These are phyloP conservation scores for Penicillium nordicum DNA, from an alignment of 2,329 filamentous ascomycete genomes.

Conservation along the genomic window DNA sequence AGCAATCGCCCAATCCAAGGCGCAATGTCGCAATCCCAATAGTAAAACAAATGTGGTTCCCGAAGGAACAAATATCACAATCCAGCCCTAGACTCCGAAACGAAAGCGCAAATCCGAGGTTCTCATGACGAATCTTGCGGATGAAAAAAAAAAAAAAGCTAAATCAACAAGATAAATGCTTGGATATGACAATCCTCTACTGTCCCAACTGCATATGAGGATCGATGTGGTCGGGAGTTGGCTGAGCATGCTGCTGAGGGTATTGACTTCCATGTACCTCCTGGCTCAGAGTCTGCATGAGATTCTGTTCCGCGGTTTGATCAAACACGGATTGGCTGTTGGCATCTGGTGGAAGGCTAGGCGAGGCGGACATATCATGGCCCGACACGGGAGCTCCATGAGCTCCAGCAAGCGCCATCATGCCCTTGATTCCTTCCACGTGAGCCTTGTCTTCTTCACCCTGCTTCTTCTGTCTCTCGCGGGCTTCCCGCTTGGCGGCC, in stretches of 20 bases:
- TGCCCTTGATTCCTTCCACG: slow-evolving; percentile 47
- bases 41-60: slow-evolving; percentile 8
- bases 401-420: slow-evolving; percentile 47
- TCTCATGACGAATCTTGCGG: background rate
- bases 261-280: slow-evolving; percentile 41
- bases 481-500: slow-evolving; percentile 49
- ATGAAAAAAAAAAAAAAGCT: background rate
- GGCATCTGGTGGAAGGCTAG: slow-evolving; percentile 33
- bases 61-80: slow-evolving; percentile 11
- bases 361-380: slow-evolving; percentile 40
- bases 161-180: background rate
- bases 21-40: slow-evolving; percentile 5
- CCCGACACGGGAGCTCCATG: slow-evolving; percentile 35
- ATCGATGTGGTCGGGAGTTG: slow-evolving; percentile 30
- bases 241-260: slow-evolving; percentile 29
- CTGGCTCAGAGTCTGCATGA: slow-evolving; percentile 45
- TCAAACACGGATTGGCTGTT: slow-evolving; percentile 34
- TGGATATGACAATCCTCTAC: slow-evolving; percentile 12
- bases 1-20: slow-evolving; percentile 3
- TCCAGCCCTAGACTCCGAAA: slow-evolving; percentile 12
- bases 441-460: slow-evolving; percentile 48
- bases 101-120: background rate
- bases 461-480: slow-evolving; percentile 46
- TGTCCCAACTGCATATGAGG: slow-evolving; percentile 37
- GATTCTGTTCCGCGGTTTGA: slow-evolving; percentile 42